Base-by-base conservation (phyloP, 805 yeast genomes). In the Isabelozyma rhagii region DNA sequence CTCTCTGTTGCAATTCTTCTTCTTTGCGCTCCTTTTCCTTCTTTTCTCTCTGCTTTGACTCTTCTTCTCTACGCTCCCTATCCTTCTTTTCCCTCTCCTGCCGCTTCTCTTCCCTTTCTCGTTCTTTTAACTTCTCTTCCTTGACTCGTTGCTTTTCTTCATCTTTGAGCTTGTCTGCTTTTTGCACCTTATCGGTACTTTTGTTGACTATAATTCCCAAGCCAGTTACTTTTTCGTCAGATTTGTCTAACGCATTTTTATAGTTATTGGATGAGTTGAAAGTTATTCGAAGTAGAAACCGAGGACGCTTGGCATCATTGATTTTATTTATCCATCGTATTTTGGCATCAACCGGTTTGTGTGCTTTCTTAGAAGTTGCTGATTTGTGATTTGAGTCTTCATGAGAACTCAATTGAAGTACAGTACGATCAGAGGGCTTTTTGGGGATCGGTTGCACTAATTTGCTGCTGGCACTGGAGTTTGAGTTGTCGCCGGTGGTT, bases 311-410 rank as follows among this genome's bases (percentile, higher is more conserved):
- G 15, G 60, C 38, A 29, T 65, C 71, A 40, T 56, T 47, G 13
- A 57, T 49, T 47, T 62, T 67, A 48, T 71, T 65, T 29, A 71
- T 66, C 68, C 70, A 65, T 39, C 63, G 59, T 14, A 59, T 57
- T 4, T 5, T 14, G 8, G 15, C 17, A 4, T 14, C 18, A n/a
- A 21, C 17, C 9, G 15, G 10, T n/a, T 39, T 15, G 9, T 5
- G 1, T 25, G n/a, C 13, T 38, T 47, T 43, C 28, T 43, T 43
- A 31, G 43, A 1, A 15, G 18, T n/a, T 39, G 41, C 39, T 21
- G 25, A 6, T 21, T 21, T 21, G 25, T 21, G 36, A 31, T 9
- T 9, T 31, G 36, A 9, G 36, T 13, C n/a, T 31, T 31, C 36
- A 13, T 8, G 10, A 8, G 34, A 10, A 14, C 13, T 38, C 13